A percentile compares a stretch with the other conserved stretches of the same genome.
Evolutionary conservation across 192 early-diverging fungal genomes (phyloP).

Genomic region (Backusella luteola): DNA sequence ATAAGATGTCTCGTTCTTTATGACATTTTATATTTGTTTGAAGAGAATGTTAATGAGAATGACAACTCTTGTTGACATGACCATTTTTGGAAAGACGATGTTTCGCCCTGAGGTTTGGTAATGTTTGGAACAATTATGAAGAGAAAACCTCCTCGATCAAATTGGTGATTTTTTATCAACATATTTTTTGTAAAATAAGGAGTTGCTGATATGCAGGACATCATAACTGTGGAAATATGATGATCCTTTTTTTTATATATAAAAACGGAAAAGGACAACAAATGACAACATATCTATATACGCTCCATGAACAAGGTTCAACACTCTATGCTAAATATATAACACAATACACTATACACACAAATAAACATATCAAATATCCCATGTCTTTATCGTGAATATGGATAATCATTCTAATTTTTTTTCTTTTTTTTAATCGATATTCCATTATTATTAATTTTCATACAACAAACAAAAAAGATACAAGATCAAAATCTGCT

Average conservation of each 20-base stretch:
- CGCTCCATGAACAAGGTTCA: background rate
- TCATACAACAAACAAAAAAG: background rate
- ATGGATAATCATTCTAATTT: slow-evolving; percentile 9
- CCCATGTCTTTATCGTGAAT: background rate
- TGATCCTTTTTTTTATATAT: background rate
- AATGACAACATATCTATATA: background rate
- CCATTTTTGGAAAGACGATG: slow-evolving; percentile 4
- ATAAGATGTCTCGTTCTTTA: background rate
- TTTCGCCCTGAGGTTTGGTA: slow-evolving; percentile 4
- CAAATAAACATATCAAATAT: background rate
- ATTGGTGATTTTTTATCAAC: slow-evolving; percentile 5
- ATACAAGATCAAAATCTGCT: slow-evolving; percentile 9
- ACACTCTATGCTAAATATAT: background rate
- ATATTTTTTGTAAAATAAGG: background rate
- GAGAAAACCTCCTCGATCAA: background rate
- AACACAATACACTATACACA: background rate
- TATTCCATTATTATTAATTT: slow-evolving; percentile 4
- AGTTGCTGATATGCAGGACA: background rate
- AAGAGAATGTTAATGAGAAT: slow-evolving; percentile 9
- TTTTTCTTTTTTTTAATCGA: background rate
- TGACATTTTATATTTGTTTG: background rate
- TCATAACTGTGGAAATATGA: background rate
- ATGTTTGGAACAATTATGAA: slow-evolving; percentile 4
- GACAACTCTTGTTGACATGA: background rate
- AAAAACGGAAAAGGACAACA: background rate